Evolutionary conservation across 345 rosid species (phyloP).

Genomic region (Eucalyptus dawsonii): DNA sequence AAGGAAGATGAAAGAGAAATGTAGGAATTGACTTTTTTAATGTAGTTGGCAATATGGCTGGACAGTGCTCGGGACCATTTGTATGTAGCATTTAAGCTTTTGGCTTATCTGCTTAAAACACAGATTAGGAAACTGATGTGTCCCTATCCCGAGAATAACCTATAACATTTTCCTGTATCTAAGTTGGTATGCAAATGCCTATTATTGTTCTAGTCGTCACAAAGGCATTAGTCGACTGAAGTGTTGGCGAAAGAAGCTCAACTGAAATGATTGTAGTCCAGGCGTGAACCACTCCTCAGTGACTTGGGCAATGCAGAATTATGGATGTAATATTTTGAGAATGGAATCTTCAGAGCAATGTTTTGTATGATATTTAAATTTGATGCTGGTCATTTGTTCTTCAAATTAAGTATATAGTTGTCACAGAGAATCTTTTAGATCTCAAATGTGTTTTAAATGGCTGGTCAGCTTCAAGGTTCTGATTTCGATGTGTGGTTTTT

Average conservation of each 20-base stretch:
- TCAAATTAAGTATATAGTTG: not conserved
- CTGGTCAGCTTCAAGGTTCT: not conserved
- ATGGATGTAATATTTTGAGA: not conserved
- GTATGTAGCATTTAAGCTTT: not conserved
- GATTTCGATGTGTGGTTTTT: not conserved
- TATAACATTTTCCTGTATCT: too few species aligned
- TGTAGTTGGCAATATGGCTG: not conserved
- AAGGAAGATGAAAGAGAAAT: not conserved
- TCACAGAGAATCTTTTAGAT: not conserved
- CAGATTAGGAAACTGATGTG: not conserved
- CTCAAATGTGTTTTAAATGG: not conserved
- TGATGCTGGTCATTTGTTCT: not conserved
- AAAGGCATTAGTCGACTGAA: too few species aligned
- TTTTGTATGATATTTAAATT: not conserved
- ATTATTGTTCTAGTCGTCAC: too few species aligned
- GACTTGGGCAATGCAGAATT: not conserved
- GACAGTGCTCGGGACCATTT: not conserved
- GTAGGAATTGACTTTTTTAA: not conserved
- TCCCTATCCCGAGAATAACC: too few species aligned
- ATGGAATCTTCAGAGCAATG: not conserved
- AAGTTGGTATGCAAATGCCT: too few species aligned
- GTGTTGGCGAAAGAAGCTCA: too few species aligned
- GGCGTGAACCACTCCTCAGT: not conserved
- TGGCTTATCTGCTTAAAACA: not conserved
- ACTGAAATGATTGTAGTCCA: not conserved